Conservation (phyloP, 2,329 filamentous ascomycete species). For the Clarireedia sp. region DNA sequence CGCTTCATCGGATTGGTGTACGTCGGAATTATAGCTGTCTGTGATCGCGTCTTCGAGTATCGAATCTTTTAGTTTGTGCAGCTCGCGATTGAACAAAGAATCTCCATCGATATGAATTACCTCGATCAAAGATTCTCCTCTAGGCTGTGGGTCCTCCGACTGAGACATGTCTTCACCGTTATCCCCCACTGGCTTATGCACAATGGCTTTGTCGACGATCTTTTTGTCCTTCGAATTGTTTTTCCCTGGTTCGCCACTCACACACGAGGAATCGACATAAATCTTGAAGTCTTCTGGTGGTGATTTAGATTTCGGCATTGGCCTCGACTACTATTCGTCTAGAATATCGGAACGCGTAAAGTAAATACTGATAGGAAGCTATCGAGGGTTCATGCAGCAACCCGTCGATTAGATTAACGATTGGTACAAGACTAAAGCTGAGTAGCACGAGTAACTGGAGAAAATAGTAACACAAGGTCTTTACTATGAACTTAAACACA, state of each 20-base stretch:
- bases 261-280: slow-evolving; percentile 25
- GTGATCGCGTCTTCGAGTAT: slow-evolving; percentile 8
- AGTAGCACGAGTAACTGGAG: background rate
- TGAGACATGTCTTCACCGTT: slow-evolving; percentile 4
- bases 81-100: background rate
- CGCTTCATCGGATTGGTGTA: background rate
- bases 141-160: background rate
- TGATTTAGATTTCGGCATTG: slow-evolving; percentile 20
- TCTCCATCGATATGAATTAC: background rate
- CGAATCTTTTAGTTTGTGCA: slow-evolving; percentile 1
- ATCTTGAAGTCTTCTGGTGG: slow-evolving; percentile 22
- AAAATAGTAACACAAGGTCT: too few species aligned
- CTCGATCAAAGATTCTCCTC: background rate
- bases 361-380: slow-evolving; percentile 18
- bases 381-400: slow-evolving; percentile 22
- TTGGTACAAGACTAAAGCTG: slow-evolving; percentile 2
- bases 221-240: slow-evolving; percentile 10
- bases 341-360: background rate
- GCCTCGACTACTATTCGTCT: background rate
- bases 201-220: slow-evolving; percentile 17
- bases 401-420: slow-evolving; percentile 11
- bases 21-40: slow-evolving; percentile 5
- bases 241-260: slow-evolving; percentile 14
- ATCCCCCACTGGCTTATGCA: slow-evolving; percentile 17
- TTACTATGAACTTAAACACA: background rate